These are phyloP conservation scores for Lodderomyces pseudojiufengensis DNA, from an alignment of 1,139 yeast genomes.

Conservation along the genomic window DNA sequence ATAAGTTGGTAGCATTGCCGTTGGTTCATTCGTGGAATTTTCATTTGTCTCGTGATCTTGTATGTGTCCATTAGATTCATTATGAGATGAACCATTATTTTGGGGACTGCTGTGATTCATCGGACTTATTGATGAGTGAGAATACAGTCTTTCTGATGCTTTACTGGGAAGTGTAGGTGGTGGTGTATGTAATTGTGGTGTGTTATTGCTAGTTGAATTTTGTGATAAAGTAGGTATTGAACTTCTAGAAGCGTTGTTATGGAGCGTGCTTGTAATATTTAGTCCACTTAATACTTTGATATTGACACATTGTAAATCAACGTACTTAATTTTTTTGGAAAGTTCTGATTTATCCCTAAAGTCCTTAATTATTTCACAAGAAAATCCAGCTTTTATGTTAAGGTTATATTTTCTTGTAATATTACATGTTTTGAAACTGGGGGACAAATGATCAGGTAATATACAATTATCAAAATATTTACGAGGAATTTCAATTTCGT, in stretches of 20 bases:
- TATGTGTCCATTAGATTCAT: neutral
- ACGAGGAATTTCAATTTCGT: constrained; percentile 47
- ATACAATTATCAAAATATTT: constrained; percentile 36
- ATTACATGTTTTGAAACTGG: constrained; percentile 58
- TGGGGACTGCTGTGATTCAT: neutral
- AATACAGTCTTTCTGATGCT: constrained; percentile 1
- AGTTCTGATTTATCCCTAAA: constrained; percentile 18
- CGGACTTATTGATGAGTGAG: constrained; percentile 3
- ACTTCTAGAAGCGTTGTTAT: constrained; percentile 16
- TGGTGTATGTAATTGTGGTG: constrained; percentile 5
- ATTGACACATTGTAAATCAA: constrained; percentile 34
- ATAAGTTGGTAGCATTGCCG: constrained; percentile 26
- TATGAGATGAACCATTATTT: neutral
- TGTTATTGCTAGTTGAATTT: too few relatives aligned
- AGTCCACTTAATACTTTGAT: constrained; percentile 44
- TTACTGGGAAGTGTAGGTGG: constrained; percentile 4
- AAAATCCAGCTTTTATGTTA: constrained; percentile 43
- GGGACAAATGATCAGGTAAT: constrained; percentile 49
- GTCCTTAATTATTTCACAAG: constrained; percentile 28
- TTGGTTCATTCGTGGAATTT: neutral
- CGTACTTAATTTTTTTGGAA: constrained; percentile 21
- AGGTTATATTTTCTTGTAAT: constrained; percentile 47
- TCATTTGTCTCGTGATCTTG: neutral
- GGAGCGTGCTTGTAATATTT: constrained; percentile 23
- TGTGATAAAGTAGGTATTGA: constrained; percentile 8